Percentiles rank a stretch among this genome's conserved stretches.
Evolutionary conservation across 2,329 filamentous ascomycete species (phyloP).

Genomic region (Penicillium sp.): DNA sequence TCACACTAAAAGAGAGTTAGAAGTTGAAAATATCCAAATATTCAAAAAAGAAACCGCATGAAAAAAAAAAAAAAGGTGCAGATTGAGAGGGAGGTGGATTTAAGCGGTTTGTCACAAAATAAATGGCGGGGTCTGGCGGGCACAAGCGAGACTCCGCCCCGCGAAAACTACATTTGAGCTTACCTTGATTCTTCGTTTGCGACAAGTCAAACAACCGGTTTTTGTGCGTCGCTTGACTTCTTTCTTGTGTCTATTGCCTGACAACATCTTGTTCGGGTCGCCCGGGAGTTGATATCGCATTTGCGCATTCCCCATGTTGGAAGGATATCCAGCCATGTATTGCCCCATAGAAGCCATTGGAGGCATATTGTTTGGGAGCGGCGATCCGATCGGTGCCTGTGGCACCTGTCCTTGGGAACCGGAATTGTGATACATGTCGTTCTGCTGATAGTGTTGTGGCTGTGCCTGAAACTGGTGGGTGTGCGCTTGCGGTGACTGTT

Average conservation of each 20-base stretch:
- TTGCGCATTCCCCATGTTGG: conserved; percentile 39
- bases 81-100: conserved; percentile 13
- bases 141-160: conserved; percentile 27
- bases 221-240: conserved; percentile 75
- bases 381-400: conserved; percentile 50
- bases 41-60: not conserved
- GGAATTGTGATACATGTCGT: conserved; percentile 35
- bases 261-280: conserved; percentile 54
- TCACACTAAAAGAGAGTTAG: conserved; percentile 66
- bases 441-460: conserved; percentile 28
- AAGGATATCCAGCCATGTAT: conserved; percentile 49
- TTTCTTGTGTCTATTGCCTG: conserved; percentile 63
- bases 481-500: conserved; percentile 34
- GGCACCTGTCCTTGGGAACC: conserved; percentile 31
- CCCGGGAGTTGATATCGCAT: conserved; percentile 54
- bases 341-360: conserved; percentile 54
- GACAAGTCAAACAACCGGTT: conserved; percentile 66
- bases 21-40: conserved; percentile 13
- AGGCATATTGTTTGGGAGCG: conserved; percentile 47
- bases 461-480: conserved; percentile 29
- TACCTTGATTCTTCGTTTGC: conserved; percentile 71
- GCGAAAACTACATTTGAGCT: conserved; percentile 20
- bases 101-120: conserved; percentile 23
- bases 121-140: conserved; percentile 28
- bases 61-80: conserved; percentile 15